A percentile compares a stretch with the other conserved stretches of the same genome.
Evolutionary conservation across 2,329 filamentous ascomycete species (phyloP).

Genomic region (Paecilomyces fulvus): DNA sequence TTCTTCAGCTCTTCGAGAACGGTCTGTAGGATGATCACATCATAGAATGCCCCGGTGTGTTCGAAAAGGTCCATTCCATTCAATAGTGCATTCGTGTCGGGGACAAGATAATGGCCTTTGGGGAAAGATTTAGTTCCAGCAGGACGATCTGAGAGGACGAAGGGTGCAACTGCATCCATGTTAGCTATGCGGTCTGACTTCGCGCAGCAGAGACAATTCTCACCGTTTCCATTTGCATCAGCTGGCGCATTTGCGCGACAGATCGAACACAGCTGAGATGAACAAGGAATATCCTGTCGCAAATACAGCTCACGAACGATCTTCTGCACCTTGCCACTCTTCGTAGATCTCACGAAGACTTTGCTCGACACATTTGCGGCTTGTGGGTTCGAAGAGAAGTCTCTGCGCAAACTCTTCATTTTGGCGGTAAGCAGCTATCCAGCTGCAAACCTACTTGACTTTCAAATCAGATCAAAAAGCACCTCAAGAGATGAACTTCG

Average conservation of each 20-base stretch:
- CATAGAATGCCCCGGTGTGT: conserved; percentile 81
- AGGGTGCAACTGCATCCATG: conserved; percentile 56
- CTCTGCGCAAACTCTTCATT: conserved; percentile 57
- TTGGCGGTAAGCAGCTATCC: conserved; percentile 6
- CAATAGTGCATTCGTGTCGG: conserved; percentile 91
- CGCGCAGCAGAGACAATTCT: conserved; percentile 15
- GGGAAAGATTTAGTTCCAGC: conserved; percentile 75
- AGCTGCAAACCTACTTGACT: not conserved
- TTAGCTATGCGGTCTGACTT: conserved; percentile 9
- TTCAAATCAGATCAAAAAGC: not conserved
- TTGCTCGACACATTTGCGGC: conserved; percentile 83
- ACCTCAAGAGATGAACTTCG: conserved; percentile 1
- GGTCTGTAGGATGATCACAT: conserved; percentile 93
- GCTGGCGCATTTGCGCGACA: conserved; percentile 69
- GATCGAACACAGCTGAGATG: conserved; percentile 72
- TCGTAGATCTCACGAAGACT: conserved; percentile 88
- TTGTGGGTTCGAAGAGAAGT: conserved; percentile 44
- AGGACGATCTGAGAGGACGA: conserved; percentile 81
- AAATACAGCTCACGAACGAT: conserved; percentile 96
- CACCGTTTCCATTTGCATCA: conserved; percentile 71
- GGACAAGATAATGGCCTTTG: conserved; percentile 85
- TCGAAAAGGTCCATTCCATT: conserved; percentile 97
- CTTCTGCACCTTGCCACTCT: conserved; percentile 96
- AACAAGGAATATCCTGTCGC: conserved; percentile 93
- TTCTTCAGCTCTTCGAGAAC: conserved; percentile 95